Conservation (phyloP, 2,329 filamentous ascomycete genomes). For the Rutstroemia sp. region DNA sequence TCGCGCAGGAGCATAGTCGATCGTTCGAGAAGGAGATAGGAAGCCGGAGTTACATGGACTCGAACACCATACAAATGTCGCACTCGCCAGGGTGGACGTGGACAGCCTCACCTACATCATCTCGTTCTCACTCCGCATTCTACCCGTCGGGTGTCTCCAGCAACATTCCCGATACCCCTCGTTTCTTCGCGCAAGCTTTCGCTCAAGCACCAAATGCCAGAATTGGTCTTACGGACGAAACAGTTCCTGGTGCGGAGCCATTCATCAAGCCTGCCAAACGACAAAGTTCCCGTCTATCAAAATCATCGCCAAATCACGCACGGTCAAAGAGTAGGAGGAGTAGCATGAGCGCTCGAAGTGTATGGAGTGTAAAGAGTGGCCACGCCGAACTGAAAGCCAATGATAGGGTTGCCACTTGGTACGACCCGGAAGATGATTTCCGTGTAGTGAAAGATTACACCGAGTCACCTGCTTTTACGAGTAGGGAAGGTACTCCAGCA, state of each 20-base stretch:
- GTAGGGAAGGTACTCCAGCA: not conserved
- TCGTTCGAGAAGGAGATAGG: slow-evolving; percentile 8
- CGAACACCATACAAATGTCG: slow-evolving; percentile 3
- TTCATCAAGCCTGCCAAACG: slow-evolving; percentile 48
- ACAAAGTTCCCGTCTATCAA: slow-evolving; percentile 46
- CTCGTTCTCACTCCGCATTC: slow-evolving; percentile 11
- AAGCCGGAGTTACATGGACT: not conserved
- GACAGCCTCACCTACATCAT: slow-evolving; percentile 20
- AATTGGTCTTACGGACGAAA: slow-evolving; percentile 53
- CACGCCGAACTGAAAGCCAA: slow-evolving; percentile 15
- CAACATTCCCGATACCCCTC: slow-evolving; percentile 26
- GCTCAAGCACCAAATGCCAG: slow-evolving; percentile 56
- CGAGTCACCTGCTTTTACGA: slow-evolving; percentile 14
- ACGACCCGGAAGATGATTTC: slow-evolving; percentile 20
- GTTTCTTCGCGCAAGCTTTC: slow-evolving; percentile 49
- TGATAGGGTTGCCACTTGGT: slow-evolving; percentile 20
- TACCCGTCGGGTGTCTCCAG: slow-evolving; percentile 27
- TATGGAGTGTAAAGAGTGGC: slow-evolving; percentile 19
- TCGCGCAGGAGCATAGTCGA: not conserved
- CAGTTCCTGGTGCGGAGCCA: slow-evolving; percentile 51
- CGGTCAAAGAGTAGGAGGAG: slow-evolving; percentile 27
- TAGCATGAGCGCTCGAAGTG: slow-evolving; percentile 25
- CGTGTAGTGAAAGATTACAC: slow-evolving; percentile 13
- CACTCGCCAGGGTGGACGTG: slow-evolving; percentile 23
- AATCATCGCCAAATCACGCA: slow-evolving; percentile 29